Conservation (phyloP, 73 alveolate species). For the Effrenium voratum region DNA sequence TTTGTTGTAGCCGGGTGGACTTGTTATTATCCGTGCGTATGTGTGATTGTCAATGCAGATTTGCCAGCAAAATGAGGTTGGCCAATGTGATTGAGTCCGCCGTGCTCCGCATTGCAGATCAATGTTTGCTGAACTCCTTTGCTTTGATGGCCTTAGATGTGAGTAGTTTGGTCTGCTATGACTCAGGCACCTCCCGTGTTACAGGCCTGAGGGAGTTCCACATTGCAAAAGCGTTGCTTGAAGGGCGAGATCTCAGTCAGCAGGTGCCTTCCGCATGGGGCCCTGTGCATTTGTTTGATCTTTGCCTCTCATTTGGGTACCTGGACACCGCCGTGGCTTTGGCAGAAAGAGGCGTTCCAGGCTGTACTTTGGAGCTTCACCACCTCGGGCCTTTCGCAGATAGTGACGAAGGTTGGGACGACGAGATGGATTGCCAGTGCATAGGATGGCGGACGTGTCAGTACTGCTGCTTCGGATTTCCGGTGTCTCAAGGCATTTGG, state of each 20-base stretch:
- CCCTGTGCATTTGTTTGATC: conserved; percentile 8
- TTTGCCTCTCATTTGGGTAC: conserved; percentile 22
- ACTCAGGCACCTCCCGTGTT: too few species aligned
- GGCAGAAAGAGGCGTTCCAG: neutral
- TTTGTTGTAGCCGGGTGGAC: too few species aligned
- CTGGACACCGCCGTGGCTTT: conserved; percentile 28
- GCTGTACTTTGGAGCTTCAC: conserved; percentile 26
- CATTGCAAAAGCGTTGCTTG: conserved; percentile 29
- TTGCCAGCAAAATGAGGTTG: neutral
- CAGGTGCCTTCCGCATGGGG: conserved; percentile 13
- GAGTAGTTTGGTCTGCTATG: too few species aligned
- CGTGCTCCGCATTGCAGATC: neutral
- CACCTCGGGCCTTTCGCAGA: conserved; percentile 8
- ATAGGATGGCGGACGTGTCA: neutral
- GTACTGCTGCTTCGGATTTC: conserved; percentile 8
- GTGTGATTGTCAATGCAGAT: too few species aligned
- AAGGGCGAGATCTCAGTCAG: neutral
- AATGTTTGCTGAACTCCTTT: neutral
- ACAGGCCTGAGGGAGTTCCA: conserved; percentile 26
- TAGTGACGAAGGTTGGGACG: neutral
- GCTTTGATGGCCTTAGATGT: too few species aligned
- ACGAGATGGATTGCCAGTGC: neutral
- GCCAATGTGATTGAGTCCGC: neutral
- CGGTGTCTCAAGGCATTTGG: conserved; percentile 5
- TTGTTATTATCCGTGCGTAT: too few species aligned